These are phyloP conservation scores for Rhizophagus sp. DNA, from an alignment of 192 early-diverging fungal species.

Conservation along the genomic window DNA sequence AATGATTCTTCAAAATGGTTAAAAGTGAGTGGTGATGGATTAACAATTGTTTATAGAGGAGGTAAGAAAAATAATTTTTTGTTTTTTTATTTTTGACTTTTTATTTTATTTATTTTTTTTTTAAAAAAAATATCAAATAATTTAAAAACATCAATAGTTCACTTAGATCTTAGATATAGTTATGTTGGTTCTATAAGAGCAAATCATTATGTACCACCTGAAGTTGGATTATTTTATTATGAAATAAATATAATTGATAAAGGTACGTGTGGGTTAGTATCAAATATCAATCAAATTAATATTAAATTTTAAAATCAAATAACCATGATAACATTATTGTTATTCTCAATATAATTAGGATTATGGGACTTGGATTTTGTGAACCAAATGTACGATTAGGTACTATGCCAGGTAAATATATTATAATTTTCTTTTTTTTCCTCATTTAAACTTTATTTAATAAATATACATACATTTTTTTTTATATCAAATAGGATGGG, in stretches of 20 bases:
- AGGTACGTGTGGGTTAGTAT: neutral
- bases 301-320: neutral
- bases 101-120: too few relatives aligned
- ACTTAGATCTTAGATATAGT: neutral
- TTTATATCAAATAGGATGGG: conserved; percentile 67
- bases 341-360: neutral
- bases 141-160: neutral
- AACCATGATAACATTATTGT: too few relatives aligned
- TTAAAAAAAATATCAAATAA: too few relatives aligned
- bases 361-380: neutral
- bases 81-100: too few relatives aligned
- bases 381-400: neutral
- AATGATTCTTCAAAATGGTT: too few relatives aligned
- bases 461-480: neutral
- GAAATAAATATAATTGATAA: neutral
- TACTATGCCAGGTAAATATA: neutral
- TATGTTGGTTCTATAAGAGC: neutral
- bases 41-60: too few relatives aligned
- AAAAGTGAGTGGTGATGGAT: too few relatives aligned
- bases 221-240: neutral
- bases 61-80: too few relatives aligned
- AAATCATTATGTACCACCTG: neutral
- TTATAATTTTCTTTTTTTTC: neutral
- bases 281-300: neutral
- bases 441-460: neutral